These are phyloP conservation scores for Calonectria honghensis DNA, from an alignment of 2,329 filamentous ascomycete species.

Conservation along the genomic window DNA sequence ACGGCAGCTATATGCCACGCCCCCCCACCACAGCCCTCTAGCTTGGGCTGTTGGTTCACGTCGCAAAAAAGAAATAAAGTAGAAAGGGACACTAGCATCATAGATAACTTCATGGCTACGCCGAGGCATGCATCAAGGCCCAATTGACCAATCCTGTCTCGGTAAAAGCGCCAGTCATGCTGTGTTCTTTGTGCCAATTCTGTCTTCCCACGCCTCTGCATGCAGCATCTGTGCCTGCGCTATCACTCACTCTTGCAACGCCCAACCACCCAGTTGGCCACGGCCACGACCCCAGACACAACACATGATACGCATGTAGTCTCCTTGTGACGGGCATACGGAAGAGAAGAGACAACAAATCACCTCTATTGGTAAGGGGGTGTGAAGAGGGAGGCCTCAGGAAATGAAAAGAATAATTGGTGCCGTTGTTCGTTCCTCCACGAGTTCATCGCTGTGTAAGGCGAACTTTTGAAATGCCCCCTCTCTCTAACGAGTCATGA, in stretches of 20 bases:
- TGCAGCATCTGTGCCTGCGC: neutral
- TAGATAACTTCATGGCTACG: slow-evolving; percentile 2
- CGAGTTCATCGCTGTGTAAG: slow-evolving; percentile 6
- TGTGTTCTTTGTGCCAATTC: neutral
- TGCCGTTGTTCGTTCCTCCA: neutral
- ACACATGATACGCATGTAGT: neutral
- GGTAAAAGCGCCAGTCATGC: slow-evolving; percentile 5
- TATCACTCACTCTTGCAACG: neutral
- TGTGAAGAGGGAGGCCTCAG: too few relatives aligned
- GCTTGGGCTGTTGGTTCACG: slow-evolving; percentile 22
- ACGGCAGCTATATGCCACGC: slow-evolving; percentile 9
- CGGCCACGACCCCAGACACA: neutral
- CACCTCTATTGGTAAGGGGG: too few relatives aligned
- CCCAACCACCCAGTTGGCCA: neutral
- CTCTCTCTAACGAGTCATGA: neutral
- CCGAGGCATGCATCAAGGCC: slow-evolving; percentile 17
- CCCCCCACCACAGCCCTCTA: slow-evolving; percentile 9
- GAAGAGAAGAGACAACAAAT: neutral
- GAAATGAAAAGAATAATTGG: neutral
- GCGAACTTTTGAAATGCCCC: slow-evolving; percentile 4
- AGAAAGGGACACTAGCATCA: neutral
- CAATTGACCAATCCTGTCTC: slow-evolving; percentile 17
- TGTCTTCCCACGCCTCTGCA: neutral
- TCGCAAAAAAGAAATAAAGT: slow-evolving; percentile 2
- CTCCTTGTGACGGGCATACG: neutral